phyloP scores from a whole-genome alignment of 805 yeast species.

The Trichomonascus vanleenenianus region DNA sequence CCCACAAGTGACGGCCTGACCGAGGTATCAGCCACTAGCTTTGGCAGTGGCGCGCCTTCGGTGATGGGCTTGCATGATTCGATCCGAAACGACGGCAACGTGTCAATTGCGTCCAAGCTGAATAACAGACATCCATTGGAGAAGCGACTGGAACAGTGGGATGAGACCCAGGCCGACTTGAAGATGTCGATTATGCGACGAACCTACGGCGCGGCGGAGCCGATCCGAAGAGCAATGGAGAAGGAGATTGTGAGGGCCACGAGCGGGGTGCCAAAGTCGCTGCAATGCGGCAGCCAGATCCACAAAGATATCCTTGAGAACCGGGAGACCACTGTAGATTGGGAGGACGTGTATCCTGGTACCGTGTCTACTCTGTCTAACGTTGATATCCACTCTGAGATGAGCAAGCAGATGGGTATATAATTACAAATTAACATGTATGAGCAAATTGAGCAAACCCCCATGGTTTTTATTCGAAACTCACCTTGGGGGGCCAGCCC shows the following conservation, averaged over 20 bases:
- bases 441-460: no score
- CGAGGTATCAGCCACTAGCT: constrained; percentile 3
- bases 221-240: constrained; percentile 89
- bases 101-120: constrained; percentile 38
- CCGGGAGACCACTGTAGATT: constrained; percentile 70
- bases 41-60: constrained; percentile 3
- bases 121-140: constrained; percentile 69
- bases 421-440: constrained; percentile 5
- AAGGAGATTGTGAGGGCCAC: constrained; percentile 59
- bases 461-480: no score
- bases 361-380: constrained; percentile 8
- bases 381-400: constrained; percentile 61
- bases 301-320: constrained; percentile 75
- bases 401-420: constrained; percentile 49
- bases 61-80: constrained; percentile 38
- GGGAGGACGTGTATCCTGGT: constrained; percentile 79
- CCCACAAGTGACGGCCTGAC: background rate
- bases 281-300: constrained; percentile 45
- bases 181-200: constrained; percentile 74
- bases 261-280: constrained; percentile 48
- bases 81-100: constrained; percentile 49
- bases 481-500: no score
- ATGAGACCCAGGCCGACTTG: constrained; percentile 58
- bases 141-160: constrained; percentile 70
- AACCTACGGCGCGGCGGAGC: constrained; percentile 87